A percentile compares a stretch with the other conserved stretches of the same genome.
phyloP scores from a whole-genome alignment of 2,329 filamentous ascomycete species.

The Colletotrichum cuscutae region DNA sequence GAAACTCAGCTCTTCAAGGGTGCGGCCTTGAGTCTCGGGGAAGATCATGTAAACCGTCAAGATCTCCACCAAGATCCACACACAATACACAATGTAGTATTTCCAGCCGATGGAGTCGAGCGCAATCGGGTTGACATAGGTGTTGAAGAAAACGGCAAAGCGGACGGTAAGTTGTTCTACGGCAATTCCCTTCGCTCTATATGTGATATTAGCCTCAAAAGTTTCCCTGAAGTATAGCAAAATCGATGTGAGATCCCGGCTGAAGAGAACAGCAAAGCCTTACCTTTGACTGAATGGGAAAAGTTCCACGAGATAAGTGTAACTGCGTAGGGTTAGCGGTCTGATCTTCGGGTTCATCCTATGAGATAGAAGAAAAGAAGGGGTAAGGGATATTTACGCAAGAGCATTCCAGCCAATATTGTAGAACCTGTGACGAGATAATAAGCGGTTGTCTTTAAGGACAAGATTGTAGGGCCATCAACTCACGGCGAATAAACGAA shows the following conservation, averaged over 20 bases:
- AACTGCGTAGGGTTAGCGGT: slow-evolving; percentile 38
- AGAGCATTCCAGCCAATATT: slow-evolving; percentile 25
- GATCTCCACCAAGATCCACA: slow-evolving; percentile 54
- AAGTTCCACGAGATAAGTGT: slow-evolving; percentile 52
- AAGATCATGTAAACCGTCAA: slow-evolving; percentile 80
- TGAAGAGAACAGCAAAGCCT: background rate
- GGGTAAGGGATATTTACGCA: background rate
- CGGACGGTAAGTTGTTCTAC: slow-evolving; percentile 50
- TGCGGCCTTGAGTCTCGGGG: slow-evolving; percentile 84
- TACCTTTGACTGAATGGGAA: slow-evolving; percentile 48
- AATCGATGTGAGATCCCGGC: rapidly evolving
- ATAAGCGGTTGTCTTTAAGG: background rate
- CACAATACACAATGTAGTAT: slow-evolving; percentile 56
- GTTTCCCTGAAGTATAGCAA: background rate
- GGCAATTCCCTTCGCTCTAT: slow-evolving; percentile 48
- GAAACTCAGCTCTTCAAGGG: slow-evolving; percentile 73
- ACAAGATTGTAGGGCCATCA: background rate
- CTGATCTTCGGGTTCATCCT: slow-evolving; percentile 18
- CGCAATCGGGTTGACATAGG: slow-evolving; percentile 57
- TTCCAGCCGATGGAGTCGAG: slow-evolving; percentile 52
- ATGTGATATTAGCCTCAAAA: background rate
- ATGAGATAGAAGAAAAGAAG: rapidly evolving
- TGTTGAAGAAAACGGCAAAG: slow-evolving; percentile 56
- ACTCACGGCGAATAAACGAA: slow-evolving; percentile 52
- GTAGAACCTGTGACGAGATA: background rate